phyloP scores from a whole-genome alignment of 1,284 basidiomycete genomes.

The Microbotryum scabiosae region DNA sequence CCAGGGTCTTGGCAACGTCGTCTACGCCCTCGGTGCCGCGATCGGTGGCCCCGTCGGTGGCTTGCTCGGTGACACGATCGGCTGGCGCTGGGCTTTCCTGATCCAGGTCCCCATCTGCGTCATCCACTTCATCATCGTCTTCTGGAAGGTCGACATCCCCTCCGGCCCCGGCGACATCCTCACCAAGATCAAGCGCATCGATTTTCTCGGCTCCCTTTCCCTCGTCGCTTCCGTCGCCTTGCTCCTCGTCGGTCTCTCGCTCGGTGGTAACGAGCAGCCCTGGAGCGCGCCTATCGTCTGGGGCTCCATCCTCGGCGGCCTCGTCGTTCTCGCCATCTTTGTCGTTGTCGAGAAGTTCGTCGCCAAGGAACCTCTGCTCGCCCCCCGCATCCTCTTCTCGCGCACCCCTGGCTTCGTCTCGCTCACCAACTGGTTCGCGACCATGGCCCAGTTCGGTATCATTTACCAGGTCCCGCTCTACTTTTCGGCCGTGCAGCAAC shows the following conservation, averaged over 20 bases:
- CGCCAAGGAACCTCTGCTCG: constrained; percentile 41
- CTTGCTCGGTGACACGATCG: constrained; percentile 27
- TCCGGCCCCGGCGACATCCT: constrained; percentile 38
- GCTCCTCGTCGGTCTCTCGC: constrained; percentile 38
- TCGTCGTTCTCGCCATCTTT: constrained; percentile 54
- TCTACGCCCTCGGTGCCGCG: constrained; percentile 38
- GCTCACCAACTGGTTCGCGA: constrained; percentile 41
- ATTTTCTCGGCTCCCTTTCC: constrained; percentile 40
- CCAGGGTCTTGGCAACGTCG: constrained; percentile 24
- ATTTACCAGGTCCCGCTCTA: constrained; percentile 39
- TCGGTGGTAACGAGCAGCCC: constrained; percentile 27
- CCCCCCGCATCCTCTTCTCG: constrained; percentile 40
- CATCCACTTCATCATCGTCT: constrained; percentile 40
- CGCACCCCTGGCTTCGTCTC: constrained; percentile 41
- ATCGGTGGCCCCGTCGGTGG: constrained; percentile 36
- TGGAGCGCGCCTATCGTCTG: constrained; percentile 72
- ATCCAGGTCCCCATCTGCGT: constrained; percentile 40
- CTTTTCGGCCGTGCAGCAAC: constrained; percentile 40
- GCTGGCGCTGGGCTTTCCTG: constrained; percentile 37
- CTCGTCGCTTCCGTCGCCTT: constrained; percentile 39
- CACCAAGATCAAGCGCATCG: constrained; percentile 41
- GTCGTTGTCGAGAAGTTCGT: constrained; percentile 46
- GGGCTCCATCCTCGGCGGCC: constrained; percentile 50
- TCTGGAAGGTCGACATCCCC: constrained; percentile 42
- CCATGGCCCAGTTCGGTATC: constrained; percentile 41